Base-by-base conservation (phyloP, 345 rosid genomes). In the Eutrema japonicum region DNA sequence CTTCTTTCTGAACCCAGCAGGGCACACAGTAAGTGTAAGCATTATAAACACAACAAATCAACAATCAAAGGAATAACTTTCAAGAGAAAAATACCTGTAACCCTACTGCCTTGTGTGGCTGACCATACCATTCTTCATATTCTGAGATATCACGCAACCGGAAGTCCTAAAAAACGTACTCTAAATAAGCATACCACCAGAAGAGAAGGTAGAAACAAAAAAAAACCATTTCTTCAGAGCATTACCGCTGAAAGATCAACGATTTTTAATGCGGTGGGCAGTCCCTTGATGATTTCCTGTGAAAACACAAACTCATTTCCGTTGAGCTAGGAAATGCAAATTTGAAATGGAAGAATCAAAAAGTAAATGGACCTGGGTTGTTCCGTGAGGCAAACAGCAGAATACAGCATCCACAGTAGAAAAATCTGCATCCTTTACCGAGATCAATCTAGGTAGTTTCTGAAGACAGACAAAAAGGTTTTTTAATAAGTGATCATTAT, bases 51-150 rank as follows among this genome's bases (percentile, higher is more conserved):
- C 47, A 64, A 22, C 6, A 55, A 30, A 52, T 4, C 16, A 45
- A 9, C 32, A 35, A 55, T 8, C 26, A 32, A 30, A 54, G 40
- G 3, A 13, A 35, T 59, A 30, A 7, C 55, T 37, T 37, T 10
- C 3, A 6, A 38, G 13, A 61, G 66, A 18, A 42, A 64, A 6
- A 11, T 42, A 79, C 99, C 96, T 92, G 98, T 82, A 96, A 81
- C 40, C 87, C 87, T 32, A 88, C 84, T 60, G 99, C 99, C 52
- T 74, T 82, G 53, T 96, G 98, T 42, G 96, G 88, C 74, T 90
- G 97, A 77, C 97, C 98, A 86, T 96, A 96, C 98, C 99, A 96
- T 78, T 92, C 87, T 87, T 94, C 93, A 70, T 94, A 89, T 62
- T 86, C 95, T 33, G 90, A 79, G 67, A 87, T 74, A 77, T 89